Evolutionary conservation across 202 grass and related monocot genomes (phyloP).

Genomic region (Cymbopogon flexuosus): DNA sequence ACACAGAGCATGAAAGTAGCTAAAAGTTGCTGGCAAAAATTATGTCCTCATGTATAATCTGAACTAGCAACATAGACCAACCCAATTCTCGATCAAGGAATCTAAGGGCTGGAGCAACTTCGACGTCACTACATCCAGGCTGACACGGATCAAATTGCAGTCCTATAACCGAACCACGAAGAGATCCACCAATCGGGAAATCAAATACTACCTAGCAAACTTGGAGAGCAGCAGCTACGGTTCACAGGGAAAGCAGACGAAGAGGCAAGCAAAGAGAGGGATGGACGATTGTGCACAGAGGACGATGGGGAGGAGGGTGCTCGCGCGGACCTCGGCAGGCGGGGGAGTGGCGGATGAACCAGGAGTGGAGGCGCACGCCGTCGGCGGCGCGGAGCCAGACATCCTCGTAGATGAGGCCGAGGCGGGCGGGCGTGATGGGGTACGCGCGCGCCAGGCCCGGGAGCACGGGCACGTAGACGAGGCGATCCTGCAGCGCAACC

Average conservation of each 20-base stretch:
- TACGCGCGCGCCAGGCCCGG: conserved; percentile 83
- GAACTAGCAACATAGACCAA: conserved; percentile 11
- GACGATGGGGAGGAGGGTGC: not conserved
- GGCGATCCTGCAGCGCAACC: conserved; percentile 89
- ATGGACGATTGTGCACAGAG: not conserved
- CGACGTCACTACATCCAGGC: conserved; percentile 3
- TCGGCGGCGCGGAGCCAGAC: conserved; percentile 74
- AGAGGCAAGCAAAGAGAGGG: not conserved
- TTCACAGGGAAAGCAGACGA: not conserved
- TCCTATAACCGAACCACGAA: not conserved
- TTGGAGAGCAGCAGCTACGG: not conserved
- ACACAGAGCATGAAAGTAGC: not conserved
- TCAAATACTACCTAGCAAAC: not conserved
- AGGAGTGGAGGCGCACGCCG: conserved; percentile 90
- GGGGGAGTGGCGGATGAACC: conserved; percentile 82
- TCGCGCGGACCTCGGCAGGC: conserved; percentile 45
- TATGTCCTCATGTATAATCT: not conserved
- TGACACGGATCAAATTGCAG: not conserved
- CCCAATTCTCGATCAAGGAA: conserved; percentile 9
- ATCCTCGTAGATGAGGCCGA: conserved; percentile 70
- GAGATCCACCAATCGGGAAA: conserved; percentile 27
- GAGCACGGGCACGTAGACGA: conserved; percentile 93
- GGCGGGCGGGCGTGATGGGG: conserved; percentile 57
- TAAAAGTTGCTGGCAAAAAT: not conserved
- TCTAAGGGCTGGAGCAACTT: conserved; percentile 3